Conservation (phyloP, 192 early-diverging fungal species). For the Backusella sp. region DNA sequence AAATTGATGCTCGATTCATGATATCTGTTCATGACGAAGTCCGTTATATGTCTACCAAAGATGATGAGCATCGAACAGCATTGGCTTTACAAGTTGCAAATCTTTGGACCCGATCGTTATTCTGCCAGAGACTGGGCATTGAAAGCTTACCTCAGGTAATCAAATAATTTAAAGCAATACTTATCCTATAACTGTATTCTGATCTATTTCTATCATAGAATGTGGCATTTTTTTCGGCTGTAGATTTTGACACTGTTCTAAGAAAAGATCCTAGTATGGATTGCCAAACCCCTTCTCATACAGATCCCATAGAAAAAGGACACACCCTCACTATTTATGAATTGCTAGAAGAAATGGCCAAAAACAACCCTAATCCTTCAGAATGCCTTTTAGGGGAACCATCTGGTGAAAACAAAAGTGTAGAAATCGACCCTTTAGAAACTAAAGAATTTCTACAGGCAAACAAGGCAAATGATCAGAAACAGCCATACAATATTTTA, state of each 20-base stretch:
- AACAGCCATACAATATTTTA: neutral
- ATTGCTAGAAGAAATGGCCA: constrained; percentile 21
- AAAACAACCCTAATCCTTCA: neutral
- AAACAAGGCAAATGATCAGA: neutral
- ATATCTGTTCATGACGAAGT: constrained; percentile 95
- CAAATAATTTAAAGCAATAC: neutral
- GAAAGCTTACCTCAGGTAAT: constrained; percentile 79
- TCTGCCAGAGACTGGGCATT: constrained; percentile 83
- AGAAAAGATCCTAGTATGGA: constrained; percentile 88
- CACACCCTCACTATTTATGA: constrained; percentile 43
- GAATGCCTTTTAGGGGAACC: neutral
- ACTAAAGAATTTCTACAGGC: neutral
- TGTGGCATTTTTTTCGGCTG: constrained; percentile 92
- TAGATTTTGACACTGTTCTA: constrained; percentile 90
- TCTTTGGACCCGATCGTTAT: constrained; percentile 89
- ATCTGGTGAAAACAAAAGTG: neutral
- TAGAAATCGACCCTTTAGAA: neutral
- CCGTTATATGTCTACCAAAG: constrained; percentile 80
- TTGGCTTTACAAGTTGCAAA: constrained; percentile 90
- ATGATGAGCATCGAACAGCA: constrained; percentile 70
- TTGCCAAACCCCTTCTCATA: constrained; percentile 86
- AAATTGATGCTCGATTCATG: constrained; percentile 82
- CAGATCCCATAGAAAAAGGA: constrained; percentile 54
- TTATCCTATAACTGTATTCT: neutral
- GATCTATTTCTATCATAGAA: neutral